phyloP scores from a whole-genome alignment of 805 yeast species.

The Nadsonia fulvescens region DNA sequence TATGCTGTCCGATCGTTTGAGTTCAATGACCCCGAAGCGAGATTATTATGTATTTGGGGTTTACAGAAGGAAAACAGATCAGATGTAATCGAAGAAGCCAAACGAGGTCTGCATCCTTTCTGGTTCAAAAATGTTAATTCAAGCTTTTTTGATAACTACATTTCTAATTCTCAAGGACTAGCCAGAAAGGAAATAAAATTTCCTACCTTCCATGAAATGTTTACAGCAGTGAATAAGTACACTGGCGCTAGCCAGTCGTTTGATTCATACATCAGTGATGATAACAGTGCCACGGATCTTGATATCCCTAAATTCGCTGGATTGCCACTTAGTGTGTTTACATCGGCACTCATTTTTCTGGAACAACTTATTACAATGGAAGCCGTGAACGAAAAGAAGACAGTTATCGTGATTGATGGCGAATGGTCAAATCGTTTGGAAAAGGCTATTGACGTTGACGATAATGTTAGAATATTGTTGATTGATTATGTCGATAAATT shows the following conservation, averaged over 20 bases:
- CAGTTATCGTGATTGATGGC: conserved; percentile 49
- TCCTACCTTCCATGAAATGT: conserved; percentile 1
- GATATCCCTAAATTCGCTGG: too few relatives aligned
- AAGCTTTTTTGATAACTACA: conserved; percentile 6
- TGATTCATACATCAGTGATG: too few relatives aligned
- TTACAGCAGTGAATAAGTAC: too few relatives aligned
- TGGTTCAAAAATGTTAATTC: conserved; percentile 46
- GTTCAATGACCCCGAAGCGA: conserved; percentile 48
- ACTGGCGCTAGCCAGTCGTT: too few relatives aligned
- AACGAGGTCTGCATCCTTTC: conserved; percentile 65
- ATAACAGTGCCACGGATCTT: too few relatives aligned
- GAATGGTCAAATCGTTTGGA: conserved; percentile 58
- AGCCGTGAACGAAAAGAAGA: conserved; percentile 30
- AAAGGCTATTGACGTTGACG: conserved; percentile 49
- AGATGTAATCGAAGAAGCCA: conserved; percentile 66
- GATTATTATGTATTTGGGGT: conserved; percentile 52
- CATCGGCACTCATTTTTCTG: conserved; percentile 31
- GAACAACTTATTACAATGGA: conserved; percentile 49
- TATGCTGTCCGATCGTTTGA: conserved; percentile 45
- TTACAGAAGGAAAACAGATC: conserved; percentile 37
- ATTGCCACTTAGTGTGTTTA: conserved; percentile 7
- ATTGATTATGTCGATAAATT: too few relatives aligned
- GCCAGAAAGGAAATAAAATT: background rate
- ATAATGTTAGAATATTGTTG: conserved; percentile 24
- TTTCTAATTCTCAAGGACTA: background rate